Conservation (phyloP, 2,329 filamentous ascomycete species). For the Chrysosphaeria jannelii region DNA sequence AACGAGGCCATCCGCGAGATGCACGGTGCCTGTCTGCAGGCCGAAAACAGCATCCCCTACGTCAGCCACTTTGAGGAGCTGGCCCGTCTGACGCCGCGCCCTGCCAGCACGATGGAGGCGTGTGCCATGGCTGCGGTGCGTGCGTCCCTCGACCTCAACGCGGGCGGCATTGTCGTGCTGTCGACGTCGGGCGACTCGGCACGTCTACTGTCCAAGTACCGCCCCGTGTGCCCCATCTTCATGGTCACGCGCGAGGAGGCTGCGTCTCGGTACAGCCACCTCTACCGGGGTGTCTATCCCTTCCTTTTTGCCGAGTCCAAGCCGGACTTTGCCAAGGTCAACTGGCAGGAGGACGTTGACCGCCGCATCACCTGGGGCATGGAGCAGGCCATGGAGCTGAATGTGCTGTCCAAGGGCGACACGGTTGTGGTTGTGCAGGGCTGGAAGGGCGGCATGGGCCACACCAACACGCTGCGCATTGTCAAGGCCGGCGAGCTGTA, state of each 20-base stretch:
- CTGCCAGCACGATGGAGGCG: slow-evolving; percentile 69
- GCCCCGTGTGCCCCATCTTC: slow-evolving; percentile 95
- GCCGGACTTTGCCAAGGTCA: slow-evolving; percentile 73
- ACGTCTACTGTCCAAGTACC: slow-evolving; percentile 90
- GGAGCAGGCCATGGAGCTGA: slow-evolving; percentile 55
- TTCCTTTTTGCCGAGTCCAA: slow-evolving; percentile 84
- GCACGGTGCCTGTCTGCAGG: slow-evolving; percentile 90
- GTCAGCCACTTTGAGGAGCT: slow-evolving; percentile 92
- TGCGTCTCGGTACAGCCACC: slow-evolving; percentile 67
- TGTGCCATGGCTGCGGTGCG: slow-evolving; percentile 93
- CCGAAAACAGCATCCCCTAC: slow-evolving; percentile 92
- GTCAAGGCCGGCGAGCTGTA: slow-evolving; percentile 31
- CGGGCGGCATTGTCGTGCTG: slow-evolving; percentile 81
- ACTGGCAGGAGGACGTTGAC: slow-evolving; percentile 99
- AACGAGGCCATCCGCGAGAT: slow-evolving; percentile 84
- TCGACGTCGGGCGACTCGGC: slow-evolving; percentile 90
- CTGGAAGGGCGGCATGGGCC: slow-evolving; percentile 75
- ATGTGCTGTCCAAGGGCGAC: slow-evolving; percentile 40
- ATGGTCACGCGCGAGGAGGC: slow-evolving; percentile 80
- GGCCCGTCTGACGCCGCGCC: slow-evolving; percentile 52
- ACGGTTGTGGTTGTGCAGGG: slow-evolving; percentile 62
- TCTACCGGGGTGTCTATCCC: slow-evolving; percentile 94
- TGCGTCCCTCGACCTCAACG: slow-evolving; percentile 83
- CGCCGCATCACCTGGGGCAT: slow-evolving; percentile 94
- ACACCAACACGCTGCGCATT: slow-evolving; percentile 54